A percentile compares a stretch with the other conserved stretches of the same genome.
Conservation (phyloP, 176 grass and related monocot genomes). For the Avena eriantha region DNA sequence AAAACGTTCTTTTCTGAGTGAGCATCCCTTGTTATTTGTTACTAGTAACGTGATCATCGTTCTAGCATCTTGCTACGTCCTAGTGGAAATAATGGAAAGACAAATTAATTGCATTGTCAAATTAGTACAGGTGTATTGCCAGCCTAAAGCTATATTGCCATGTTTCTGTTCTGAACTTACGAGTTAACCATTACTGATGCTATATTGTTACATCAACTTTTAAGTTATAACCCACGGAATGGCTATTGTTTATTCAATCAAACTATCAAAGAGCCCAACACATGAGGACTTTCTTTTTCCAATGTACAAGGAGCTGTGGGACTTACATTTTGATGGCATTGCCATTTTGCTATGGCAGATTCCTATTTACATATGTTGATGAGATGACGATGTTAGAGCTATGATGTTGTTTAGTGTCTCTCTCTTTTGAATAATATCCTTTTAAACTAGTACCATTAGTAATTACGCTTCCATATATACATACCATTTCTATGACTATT, state of each 20-base stretch:
- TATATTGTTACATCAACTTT: not conserved
- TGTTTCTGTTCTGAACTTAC: not conserved
- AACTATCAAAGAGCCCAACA: conserved; percentile 12
- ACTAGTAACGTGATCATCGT: not conserved
- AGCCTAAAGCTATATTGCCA: not conserved
- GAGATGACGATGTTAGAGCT: not conserved
- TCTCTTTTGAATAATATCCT: not conserved
- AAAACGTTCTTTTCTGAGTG: not conserved
- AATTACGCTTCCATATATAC: not conserved
- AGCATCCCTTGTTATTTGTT: not conserved
- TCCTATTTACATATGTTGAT: not conserved
- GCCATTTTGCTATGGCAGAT: not conserved
- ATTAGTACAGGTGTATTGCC: not conserved
- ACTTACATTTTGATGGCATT: not conserved
- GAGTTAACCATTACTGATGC: not conserved
- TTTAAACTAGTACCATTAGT: not conserved
- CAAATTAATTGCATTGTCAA: conserved; percentile 18
- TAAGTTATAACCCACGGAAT: not conserved
- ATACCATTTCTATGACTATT: conserved; percentile 12
- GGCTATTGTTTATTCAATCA: not conserved
- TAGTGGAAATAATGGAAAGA: not conserved
- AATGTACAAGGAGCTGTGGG: not conserved
- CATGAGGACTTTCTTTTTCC: not conserved
- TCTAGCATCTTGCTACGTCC: not conserved
- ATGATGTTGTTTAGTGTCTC: not conserved